Percentiles rank a stretch among this genome's conserved stretches.
phyloP scores from a whole-genome alignment of 148 eudicot genomes.

The Amaranthus palmeri region DNA sequence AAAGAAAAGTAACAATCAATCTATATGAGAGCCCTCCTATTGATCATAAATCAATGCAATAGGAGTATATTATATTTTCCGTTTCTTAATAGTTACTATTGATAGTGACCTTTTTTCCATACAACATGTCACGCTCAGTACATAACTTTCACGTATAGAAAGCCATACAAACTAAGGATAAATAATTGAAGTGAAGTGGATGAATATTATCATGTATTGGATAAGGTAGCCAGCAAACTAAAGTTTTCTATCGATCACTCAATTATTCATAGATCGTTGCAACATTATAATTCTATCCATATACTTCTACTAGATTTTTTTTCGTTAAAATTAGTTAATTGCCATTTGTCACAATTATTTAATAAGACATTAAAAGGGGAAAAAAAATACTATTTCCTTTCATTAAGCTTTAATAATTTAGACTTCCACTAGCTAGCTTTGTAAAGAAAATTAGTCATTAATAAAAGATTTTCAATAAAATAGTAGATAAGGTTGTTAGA shows the following conservation, averaged over 20 bases:
- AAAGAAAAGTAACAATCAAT: too few relatives aligned
- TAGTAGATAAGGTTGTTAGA: too few relatives aligned
- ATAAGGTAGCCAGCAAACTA: slow-evolving; percentile 4
- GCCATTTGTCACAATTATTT: background rate
- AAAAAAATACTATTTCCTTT: background rate
- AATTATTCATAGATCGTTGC: background rate
- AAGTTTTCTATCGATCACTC: background rate
- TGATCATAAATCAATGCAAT: too few relatives aligned
- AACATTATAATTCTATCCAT: background rate
- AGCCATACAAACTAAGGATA: slow-evolving; percentile 11
- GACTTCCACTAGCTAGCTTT: background rate
- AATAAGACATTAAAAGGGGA: background rate
- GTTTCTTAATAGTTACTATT: too few relatives aligned
- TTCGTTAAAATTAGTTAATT: background rate
- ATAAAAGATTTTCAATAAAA: too few relatives aligned
- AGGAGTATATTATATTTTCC: too few relatives aligned
- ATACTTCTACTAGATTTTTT: background rate
- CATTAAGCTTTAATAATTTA: slow-evolving; percentile 6
- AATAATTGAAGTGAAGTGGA: slow-evolving; percentile 9
- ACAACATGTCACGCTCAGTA: too few relatives aligned
- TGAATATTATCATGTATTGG: slow-evolving; percentile 10
- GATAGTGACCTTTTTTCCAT: too few relatives aligned
- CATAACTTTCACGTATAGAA: slow-evolving; percentile 7
- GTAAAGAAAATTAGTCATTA: too few relatives aligned
- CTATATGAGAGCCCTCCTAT: too few relatives aligned